Evolutionary conservation across 257 asterid genomes (phyloP), one percentile per base, ranked within the genome.

Genomic region (Coffea canephora): DNA sequence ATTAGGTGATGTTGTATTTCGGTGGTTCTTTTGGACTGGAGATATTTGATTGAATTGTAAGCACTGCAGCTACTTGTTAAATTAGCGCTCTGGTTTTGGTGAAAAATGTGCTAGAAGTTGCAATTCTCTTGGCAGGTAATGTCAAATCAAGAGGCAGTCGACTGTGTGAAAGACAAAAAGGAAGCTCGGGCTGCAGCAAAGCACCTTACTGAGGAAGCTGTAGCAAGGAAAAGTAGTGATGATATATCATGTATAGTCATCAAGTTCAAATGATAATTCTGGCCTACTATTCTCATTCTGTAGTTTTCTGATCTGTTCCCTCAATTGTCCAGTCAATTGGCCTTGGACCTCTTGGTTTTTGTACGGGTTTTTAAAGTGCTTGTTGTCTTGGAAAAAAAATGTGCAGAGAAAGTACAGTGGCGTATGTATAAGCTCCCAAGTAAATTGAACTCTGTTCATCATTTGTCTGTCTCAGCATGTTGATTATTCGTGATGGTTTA

Each of bases 111-210:
- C 14, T 16, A 39, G 25, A 75, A 52, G 23, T 48, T 77, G 64
- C 8, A 59, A 15, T 4, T 14, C 5, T 69, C 36, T 68, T 74
- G 14, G 25, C 77, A 93, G 98, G 98, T 93, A 46, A 86, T 95
- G 96, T 86, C 97, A 39, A 95, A 95, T 85, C 90, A 95, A 87
- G 98, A 95, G 78, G 99, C 99, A 0, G 98, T 92, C 1, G 85
- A 93, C 67, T 91, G 97, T 90, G 79, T 93, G 23, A 89, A 85
- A 88, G 46, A 86, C 61, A 84, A 89, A 45, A 91, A 91, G 84
- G 97, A 93, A 78, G 90, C 98, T 1, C 76, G 68, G 67, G 67
- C 87, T 25, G 97, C 98, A 25, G 99, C 98, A 1, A 92, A 87
- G 80, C 89, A 64, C 57, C 92, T 95, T 5, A 92, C 75, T 8